Base-by-base conservation (phyloP, 2,329 filamentous ascomycete genomes). In the Myriosclerotinia scirpicola region DNA sequence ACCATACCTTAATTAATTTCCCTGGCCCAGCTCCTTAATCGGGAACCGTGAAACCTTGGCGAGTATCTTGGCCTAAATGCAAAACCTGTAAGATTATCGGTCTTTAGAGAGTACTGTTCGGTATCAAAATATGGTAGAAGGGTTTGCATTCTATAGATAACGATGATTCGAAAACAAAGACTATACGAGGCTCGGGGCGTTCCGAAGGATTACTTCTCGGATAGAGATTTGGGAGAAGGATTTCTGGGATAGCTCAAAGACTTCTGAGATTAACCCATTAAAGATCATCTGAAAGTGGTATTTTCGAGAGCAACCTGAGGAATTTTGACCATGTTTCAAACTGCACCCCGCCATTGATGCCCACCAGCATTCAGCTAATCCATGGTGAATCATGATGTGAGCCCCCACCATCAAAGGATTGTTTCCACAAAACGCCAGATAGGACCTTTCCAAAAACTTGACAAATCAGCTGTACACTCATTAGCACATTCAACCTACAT, bases 1-100 rank as follows among this genome's bases (percentile, higher is more conserved):
- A 46, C 52, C 52, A 48, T 36, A 26, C 52, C 20, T 58, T 20
- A 34, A 46, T 54, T 48, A 46, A 64, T 38, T 64, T 55, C 61
- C 61, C n/a, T 58, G 30, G 30, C 48, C 58, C 61, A 46, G 52
- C 42, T 64, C 42, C 52, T 26, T 36, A 22, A 46, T 36, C 6
- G 20, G n/a, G 52, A 9, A 12, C 40, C 9, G 26, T 64, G 61
- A 54, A 34, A 55, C 38, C 61, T 36, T 59, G 56, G 56, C 30
- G 17, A 22, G n/a, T 26, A 40, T 48, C 34, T 38, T 59, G 11
- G 26, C 56, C 48, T 26, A 17, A 26, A 38, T 50, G 14, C 15
- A 50, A 17, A 52, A 8, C 34, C 36, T 26, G 14, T 58, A 38
- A 30, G 50, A 50, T 34, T 38, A 50, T 40, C 50, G 38, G n/a